phyloP scores from a whole-genome alignment of 2,329 filamentous ascomycete genomes.

The Capronia epimyces region DNA sequence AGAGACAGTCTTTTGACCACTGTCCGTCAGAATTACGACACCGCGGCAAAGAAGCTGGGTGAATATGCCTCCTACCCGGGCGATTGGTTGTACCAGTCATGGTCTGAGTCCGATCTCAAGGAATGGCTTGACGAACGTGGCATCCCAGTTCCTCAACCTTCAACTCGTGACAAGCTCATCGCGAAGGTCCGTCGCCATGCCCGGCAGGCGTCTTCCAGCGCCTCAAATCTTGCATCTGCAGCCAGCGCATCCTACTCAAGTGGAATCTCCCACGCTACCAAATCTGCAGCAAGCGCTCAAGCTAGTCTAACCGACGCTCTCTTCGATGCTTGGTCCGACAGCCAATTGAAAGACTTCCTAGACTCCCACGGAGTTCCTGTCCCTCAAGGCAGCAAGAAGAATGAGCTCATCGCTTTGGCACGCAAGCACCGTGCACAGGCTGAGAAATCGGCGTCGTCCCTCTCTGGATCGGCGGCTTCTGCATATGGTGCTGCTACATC shows the following conservation, averaged over 20 bases:
- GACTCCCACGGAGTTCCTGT: conserved; percentile 87
- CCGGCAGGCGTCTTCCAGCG: conserved; percentile 66
- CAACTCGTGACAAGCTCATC: conserved; percentile 78
- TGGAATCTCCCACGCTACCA: conserved; percentile 48
- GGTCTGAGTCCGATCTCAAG: conserved; percentile 92
- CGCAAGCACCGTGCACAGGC: conserved; percentile 77
- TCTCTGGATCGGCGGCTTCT: conserved; percentile 47
- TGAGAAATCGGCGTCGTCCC: conserved; percentile 43
- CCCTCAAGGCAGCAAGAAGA: conserved; percentile 83
- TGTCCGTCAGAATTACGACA: conserved; percentile 74
- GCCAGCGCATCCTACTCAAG: conserved; percentile 55
- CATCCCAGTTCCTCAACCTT: conserved; percentile 77
- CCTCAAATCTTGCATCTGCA: conserved; percentile 56
- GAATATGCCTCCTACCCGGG: conserved; percentile 83
- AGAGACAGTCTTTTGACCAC: conserved; percentile 76
- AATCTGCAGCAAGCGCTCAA: conserved; percentile 64
- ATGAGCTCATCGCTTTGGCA: conserved; percentile 82
- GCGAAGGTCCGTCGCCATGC: conserved; percentile 87
- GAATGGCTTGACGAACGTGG: conserved; percentile 80
- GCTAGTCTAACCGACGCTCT: conserved; percentile 73
- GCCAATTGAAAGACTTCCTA: conserved; percentile 82
- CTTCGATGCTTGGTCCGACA: conserved; percentile 85
- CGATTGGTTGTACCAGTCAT: conserved; percentile 86
- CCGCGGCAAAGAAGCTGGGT: conserved; percentile 65
- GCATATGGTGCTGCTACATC: conserved; percentile 65